phyloP scores from a whole-genome alignment of 2,329 filamentous ascomycete genomes.

The Fusarium dlaminii region DNA sequence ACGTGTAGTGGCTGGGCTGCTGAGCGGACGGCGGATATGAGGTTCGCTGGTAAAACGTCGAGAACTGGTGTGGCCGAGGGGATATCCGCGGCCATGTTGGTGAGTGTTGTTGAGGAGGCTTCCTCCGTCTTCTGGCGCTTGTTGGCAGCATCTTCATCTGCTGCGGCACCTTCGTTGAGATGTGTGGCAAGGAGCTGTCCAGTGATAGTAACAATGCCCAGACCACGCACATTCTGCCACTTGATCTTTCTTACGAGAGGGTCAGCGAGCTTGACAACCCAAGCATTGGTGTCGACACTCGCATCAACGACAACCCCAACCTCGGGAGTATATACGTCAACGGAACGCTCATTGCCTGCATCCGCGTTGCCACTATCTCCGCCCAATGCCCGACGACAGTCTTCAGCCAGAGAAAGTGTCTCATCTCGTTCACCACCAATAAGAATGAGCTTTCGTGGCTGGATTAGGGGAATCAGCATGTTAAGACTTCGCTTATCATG shows the following conservation, averaged over 20 bases:
- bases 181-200: constrained; percentile 66
- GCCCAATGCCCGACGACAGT: constrained; percentile 75
- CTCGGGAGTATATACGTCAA: constrained; percentile 83
- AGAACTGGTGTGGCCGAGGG: constrained; percentile 57
- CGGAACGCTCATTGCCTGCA: constrained; percentile 57
- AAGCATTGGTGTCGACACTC: constrained; percentile 97
- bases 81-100: constrained; percentile 29
- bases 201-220: constrained; percentile 93
- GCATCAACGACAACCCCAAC: constrained; percentile 83
- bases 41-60: constrained; percentile 63
- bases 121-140: constrained; percentile 61
- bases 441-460: constrained; percentile 94
- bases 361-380: constrained; percentile 8
- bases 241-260: constrained; percentile 84
- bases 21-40: constrained; percentile 78
- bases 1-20: constrained; percentile 91
- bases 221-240: constrained; percentile 92
- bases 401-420: constrained; percentile 78
- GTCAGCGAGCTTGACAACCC: constrained; percentile 91
- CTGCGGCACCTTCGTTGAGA: constrained; percentile 50
- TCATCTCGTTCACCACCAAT: constrained; percentile 83
- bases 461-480: constrained; percentile 93
- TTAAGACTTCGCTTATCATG: constrained; percentile 94
- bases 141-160: constrained; percentile 56
- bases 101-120: constrained; percentile 38